phyloP scores from a whole-genome alignment of 306 rosid genomes.

The Cucurbita pepo region DNA sequence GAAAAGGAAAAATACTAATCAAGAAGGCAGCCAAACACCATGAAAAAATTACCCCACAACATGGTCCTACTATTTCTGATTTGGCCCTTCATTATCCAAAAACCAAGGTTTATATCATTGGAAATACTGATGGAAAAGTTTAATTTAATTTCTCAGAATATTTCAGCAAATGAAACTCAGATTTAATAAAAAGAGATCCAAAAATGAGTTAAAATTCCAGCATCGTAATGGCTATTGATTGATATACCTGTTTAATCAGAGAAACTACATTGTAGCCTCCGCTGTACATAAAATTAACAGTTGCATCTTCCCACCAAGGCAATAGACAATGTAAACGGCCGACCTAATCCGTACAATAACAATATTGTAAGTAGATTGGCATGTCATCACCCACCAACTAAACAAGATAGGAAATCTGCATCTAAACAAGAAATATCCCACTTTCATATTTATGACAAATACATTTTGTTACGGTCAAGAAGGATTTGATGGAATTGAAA shows the following conservation, averaged over 20 bases:
- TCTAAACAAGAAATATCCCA: neutral
- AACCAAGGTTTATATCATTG: neutral
- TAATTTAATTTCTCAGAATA: neutral
- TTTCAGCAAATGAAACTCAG: neutral
- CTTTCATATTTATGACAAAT: neutral
- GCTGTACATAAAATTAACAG: slow-evolving; percentile 25
- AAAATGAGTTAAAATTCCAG: neutral
- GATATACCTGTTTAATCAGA: slow-evolving; percentile 28
- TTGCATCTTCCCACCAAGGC: slow-evolving; percentile 52
- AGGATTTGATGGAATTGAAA: neutral
- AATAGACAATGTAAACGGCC: slow-evolving; percentile 41
- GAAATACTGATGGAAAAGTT: neutral
- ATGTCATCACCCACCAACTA: neutral
- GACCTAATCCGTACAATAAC: slow-evolving; percentile 16
- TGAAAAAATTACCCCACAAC: neutral
- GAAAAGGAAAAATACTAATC: neutral
- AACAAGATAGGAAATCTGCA: neutral
- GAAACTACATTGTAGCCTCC: slow-evolving; percentile 38
- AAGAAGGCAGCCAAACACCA: neutral
- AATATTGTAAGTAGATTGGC: neutral
- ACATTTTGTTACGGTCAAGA: neutral
- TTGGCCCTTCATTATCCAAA: neutral
- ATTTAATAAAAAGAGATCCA: neutral
- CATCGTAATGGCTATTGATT: neutral
- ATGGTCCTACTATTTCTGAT: neutral